Evolutionary conservation across 2,329 filamentous ascomycete genomes (phyloP), one percentile per base, ranked within the genome.

Genomic region (Thielaviopsis ethacetica): DNA sequence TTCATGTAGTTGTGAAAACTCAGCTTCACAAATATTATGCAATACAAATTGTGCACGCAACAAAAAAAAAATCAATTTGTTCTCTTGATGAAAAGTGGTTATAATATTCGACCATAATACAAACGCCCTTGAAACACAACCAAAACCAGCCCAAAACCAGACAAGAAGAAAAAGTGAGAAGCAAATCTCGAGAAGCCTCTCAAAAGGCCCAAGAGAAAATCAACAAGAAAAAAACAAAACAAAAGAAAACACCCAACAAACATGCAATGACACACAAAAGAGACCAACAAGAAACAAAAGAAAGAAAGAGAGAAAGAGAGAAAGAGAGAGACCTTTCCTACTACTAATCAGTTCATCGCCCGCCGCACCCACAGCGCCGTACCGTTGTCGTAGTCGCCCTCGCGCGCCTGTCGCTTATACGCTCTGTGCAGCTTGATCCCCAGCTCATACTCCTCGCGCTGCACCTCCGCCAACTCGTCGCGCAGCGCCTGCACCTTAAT

Each of bases 391-490:
- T 76, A 85, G 38, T 76, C 75, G 2, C 76, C 77, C 57, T 85
- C 78, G 63, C 84, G 79, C 65, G 91, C 86, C 64, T 83, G 76
- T 54, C 87, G 79, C 73, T 88, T 91, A 71, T 86, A 85, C 10
- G 85, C 84, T 22, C 85, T 75, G 67, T 88, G 81, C 58, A 93
- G 73, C 69, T 83, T 84, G 65, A 93, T 71, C 1, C 88, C 88
- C 50, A 91, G 71, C 59, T 93, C 86, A 66, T 91, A 85, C 69
- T 90, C 85, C 69, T 91, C 83, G 63, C 82, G 77, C 69, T 82
- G 79, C 26, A 93, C 80, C 62, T 90, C 86, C 3, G 83, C 79
- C 41, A 91, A 75, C 68, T 91, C 85, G 56, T 71, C 71, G 61
- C 79, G 78, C 56, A 91, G 73, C 22, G 73, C 76, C 63, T 84